Evolutionary conservation across 345 rosid species (phyloP).

Genomic region (Pistacia vera): DNA sequence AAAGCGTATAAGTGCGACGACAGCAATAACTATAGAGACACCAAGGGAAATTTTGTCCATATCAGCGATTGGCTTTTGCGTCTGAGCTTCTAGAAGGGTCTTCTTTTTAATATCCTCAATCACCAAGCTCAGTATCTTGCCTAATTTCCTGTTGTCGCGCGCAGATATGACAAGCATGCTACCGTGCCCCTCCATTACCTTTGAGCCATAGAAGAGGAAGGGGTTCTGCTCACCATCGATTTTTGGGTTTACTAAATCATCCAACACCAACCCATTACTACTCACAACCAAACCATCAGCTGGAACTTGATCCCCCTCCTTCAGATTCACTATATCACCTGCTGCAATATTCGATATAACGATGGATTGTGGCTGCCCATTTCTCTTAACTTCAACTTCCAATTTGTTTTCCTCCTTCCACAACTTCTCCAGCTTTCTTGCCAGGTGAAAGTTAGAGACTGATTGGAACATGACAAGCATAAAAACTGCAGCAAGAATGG

Average conservation of each 20-base stretch:
- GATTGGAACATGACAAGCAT: constrained; percentile 15
- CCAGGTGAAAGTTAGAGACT: constrained; percentile 7
- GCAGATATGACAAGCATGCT: constrained; percentile 25
- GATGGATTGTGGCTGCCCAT: neutral
- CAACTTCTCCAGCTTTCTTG: constrained; percentile 16
- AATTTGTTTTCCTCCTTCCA: constrained; percentile 16
- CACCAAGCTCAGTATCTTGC: neutral
- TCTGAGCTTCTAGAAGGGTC: constrained; percentile 21
- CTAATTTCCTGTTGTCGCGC: neutral
- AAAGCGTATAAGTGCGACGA: constrained; percentile 11
- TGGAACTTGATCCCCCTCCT: constrained; percentile 22
- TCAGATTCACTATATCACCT: constrained; percentile 25
- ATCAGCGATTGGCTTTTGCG: constrained; percentile 6
- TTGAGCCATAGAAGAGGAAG: constrained; percentile 10
- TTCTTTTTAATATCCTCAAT: neutral
- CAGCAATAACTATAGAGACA: constrained; percentile 16
- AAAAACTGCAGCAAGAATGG: constrained; percentile 19
- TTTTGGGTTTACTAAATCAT: constrained; percentile 14
- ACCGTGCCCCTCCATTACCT: constrained; percentile 22
- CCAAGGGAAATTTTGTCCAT: neutral
- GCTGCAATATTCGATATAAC: neutral
- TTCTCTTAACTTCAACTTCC: constrained; percentile 23
- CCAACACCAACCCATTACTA: constrained; percentile 4
- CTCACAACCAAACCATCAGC: too few species aligned
- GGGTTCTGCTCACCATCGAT: neutral